Evolutionary conservation across 495 filamentous ascomycete genomes (phyloP), one percentile per base, ranked within the genome.

Genomic region (Penicillium ucsense): DNA sequence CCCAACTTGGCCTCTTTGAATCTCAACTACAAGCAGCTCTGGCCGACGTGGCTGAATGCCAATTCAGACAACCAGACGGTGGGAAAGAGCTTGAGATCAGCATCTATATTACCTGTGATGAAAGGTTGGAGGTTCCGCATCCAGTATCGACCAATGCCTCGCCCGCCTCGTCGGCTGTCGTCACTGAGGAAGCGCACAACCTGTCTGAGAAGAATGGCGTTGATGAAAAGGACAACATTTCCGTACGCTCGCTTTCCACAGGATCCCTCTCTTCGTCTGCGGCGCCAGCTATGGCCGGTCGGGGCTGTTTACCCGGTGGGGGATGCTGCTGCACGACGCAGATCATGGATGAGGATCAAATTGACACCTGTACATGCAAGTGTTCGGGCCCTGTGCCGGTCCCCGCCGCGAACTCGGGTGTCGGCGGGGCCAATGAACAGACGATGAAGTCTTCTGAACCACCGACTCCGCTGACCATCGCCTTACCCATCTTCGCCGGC

Each of bases 1-100:
- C 79, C 7, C 84, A 90, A 49, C 63, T 85, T n/a, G 70, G 62
- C 31, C 89, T 82, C 73, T 88, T 88, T 50, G 71, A 77, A n/a
- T 60, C 65, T 8, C 75, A 82, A 50, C 65, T 94, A 3, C 68
- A 73, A 11, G 68, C 77, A 35, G 74, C 81, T 1, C 65, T 80
- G 38, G 68, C 72, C 9, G 77, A 75, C 27, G 74, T 82, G 29
- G 61, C 66, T 11, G 52, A 55, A 29, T 63, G 65, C 27, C 58
- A 48, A 20, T 49, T 63, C 3, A 56, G 53, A 10, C 47, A 59
- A 35, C 45, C 56, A 6, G 55, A 65, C 8, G 39, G 62, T 20
- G 51, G 71, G 35, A 58, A 71, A 8, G 61, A 68, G 11, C 51
- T 83, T 11, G 76, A 81, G 5, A 57, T 77, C 6, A 80, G 72